Base-by-base conservation (phyloP, 2,329 filamentous ascomycete species). In the Epichloe gansuensis region DNA sequence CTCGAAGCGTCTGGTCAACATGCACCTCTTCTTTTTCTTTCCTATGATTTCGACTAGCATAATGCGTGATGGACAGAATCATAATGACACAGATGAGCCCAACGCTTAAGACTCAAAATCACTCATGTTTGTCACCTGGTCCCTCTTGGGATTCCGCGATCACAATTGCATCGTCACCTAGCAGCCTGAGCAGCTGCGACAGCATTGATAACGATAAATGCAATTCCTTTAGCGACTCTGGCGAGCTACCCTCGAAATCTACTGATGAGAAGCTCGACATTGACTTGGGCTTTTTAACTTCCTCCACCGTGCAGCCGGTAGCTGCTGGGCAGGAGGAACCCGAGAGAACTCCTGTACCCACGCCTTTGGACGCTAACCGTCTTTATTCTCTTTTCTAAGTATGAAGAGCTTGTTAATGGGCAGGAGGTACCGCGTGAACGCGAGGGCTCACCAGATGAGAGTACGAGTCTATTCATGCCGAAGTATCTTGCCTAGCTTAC, bases 51-150 rank as follows among this genome's bases (percentile, higher is more conserved):
- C 23, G 23, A 23, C 23, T 3, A 23, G 23, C 23, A 23, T 23
- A 23, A 3, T 23, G 23, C 23, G 23, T 2, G 23, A 23, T 23
- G 23, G 4, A 23, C 3, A 4, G 23, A 23, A 23, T 23, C 23
- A 23, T 23, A 23, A 8, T 5, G 4, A 40, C 35, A 48, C 46
- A 48, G 13, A 48, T 1, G 9, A 48, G 21, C 39, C 39, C 38
- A 43, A 49, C 21, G 39, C 47, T 49, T 21, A 42, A 21, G 47
- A 31, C 47, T 42, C 39, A 49, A 49, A 42, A 43, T 49, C 39
- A 42, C 39, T 23, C 15, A 25, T 21, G 38, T 49, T 21, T 42
- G 47, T 49, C 47, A 42, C 47, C 38, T 49, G 47, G 38, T 13
- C 42, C 39, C 15, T 49, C 47, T 36, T 49, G 23, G 47, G 25